phyloP scores from a whole-genome alignment of 306 rosid species.

The Trichosanthes cucumerina region DNA sequence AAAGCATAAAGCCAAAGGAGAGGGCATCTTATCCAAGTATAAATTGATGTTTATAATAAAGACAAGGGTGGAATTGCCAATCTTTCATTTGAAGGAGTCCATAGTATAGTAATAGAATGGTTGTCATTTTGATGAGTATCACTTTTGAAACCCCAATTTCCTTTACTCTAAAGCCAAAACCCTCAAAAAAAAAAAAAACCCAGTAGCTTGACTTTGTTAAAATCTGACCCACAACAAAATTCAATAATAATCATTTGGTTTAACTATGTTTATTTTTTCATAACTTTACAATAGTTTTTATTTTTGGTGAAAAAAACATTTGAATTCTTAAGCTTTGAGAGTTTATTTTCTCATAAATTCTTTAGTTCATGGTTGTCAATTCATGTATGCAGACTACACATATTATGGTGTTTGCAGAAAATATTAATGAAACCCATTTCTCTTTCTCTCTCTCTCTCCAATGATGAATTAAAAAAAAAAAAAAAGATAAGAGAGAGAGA shows the following conservation, averaged over 20 bases:
- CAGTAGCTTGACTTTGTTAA: background rate
- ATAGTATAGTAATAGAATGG: background rate
- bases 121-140: background rate
- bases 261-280: too few species aligned
- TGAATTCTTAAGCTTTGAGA: too few species aligned
- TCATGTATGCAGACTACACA: background rate
- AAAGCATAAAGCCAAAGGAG: background rate
- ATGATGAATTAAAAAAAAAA: background rate
- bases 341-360: too few species aligned
- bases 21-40: background rate
- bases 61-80: background rate
- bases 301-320: too few species aligned
- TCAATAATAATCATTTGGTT: background rate
- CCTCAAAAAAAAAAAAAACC: background rate
- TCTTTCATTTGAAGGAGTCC: background rate
- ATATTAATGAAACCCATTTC: background rate
- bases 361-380: background rate
- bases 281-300: too few species aligned
- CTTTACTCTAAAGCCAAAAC: constrained; percentile 4
- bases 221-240: background rate
- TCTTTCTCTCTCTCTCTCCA: background rate
- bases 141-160: constrained; percentile 2
- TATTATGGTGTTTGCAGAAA: background rate
- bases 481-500: background rate
- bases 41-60: background rate